Conservation (phyloP, 768 basidiomycete species). For the Lentinula edodes region DNA sequence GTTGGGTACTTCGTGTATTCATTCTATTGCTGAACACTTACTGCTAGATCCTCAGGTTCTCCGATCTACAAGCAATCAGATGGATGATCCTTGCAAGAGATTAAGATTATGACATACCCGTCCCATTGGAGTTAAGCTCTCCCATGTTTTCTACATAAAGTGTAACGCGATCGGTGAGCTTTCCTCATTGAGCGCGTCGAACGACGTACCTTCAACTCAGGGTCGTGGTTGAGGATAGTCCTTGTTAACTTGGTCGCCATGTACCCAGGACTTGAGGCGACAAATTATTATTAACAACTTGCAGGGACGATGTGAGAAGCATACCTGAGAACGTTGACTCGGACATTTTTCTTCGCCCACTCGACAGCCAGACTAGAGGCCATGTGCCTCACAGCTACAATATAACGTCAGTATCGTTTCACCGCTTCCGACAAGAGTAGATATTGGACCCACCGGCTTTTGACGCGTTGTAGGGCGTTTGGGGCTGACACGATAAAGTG, state of each 20-base stretch:
- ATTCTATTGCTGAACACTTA: conserved; percentile 24
- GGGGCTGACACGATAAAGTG: conserved; percentile 40
- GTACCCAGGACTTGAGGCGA: conserved; percentile 71
- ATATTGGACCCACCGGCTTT: conserved; percentile 61
- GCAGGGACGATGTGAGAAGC: background rate
- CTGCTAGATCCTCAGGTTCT: conserved; percentile 87
- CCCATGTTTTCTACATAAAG: conserved; percentile 69
- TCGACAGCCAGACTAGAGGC: conserved; percentile 89
- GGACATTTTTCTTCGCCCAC: conserved; percentile 87
- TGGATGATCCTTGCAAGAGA: background rate
- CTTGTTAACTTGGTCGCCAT: conserved; percentile 89
- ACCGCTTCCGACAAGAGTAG: background rate
- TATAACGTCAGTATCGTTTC: conserved; percentile 4
- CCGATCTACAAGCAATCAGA: conserved; percentile 55
- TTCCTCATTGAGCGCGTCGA: background rate
- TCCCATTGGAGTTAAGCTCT: conserved; percentile 80
- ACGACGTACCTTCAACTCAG: conserved; percentile 60
- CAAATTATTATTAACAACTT: background rate
- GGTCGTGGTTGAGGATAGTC: conserved; percentile 71
- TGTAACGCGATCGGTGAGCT: background rate
- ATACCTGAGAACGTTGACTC: conserved; percentile 79
- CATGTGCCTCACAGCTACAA: conserved; percentile 85
- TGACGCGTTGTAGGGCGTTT: conserved; percentile 95
- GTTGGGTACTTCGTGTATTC: too few species aligned
- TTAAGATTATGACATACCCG: conserved; percentile 43